Base-by-base conservation (phyloP, 768 basidiomycete species). In the Pulveroboletus ravenelii region DNA sequence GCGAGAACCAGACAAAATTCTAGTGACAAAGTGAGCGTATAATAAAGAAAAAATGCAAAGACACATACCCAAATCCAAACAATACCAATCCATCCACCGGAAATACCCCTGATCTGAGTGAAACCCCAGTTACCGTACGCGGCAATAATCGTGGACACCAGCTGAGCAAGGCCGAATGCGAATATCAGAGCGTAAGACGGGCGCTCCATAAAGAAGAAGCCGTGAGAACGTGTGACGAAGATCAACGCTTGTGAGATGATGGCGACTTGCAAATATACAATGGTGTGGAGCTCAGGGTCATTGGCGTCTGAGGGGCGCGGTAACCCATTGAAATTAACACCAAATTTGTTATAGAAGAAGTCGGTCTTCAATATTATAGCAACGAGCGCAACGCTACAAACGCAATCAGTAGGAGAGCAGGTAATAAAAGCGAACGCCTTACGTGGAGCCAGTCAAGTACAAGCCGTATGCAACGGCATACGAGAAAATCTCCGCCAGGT, bases 161-260 rank as follows among this genome's bases (percentile, higher is more conserved):
- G 81, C 74, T 98, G 95, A 15, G 95, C 95, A 50, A 97, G 64
- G 69, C 82, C 84, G 83, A 98, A 98, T 13, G 95, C 95, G 54
- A 72, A 72, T 73, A 98, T 76, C 49, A 98, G 83, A 29, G 95
- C 95, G 30, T 76, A 72, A 31, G 95, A 96, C 6, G 92, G 92
- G 47, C 91, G 85, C 70, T 95, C 92, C 89, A 91, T 90, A 78
- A 93, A 95, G 88, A 93, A 94, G 81, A 90, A 93, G 10, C 86
- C 78, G 63, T 94, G 93, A 59, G 93, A 84, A 74, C 93, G 91
- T 36, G 93, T 95, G 70, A 94, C 82, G 75, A 95, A 95, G 74
- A 95, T 96, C 57, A 98, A 78, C 2, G 95, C 95, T 71, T 98
- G 95, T 41, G 95, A 97, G 75, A 98, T 98, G 72, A 97, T 94